Base-by-base conservation (phyloP, 163 green algal genomes). In the Chlamydomonas reinhardtii region DNA sequence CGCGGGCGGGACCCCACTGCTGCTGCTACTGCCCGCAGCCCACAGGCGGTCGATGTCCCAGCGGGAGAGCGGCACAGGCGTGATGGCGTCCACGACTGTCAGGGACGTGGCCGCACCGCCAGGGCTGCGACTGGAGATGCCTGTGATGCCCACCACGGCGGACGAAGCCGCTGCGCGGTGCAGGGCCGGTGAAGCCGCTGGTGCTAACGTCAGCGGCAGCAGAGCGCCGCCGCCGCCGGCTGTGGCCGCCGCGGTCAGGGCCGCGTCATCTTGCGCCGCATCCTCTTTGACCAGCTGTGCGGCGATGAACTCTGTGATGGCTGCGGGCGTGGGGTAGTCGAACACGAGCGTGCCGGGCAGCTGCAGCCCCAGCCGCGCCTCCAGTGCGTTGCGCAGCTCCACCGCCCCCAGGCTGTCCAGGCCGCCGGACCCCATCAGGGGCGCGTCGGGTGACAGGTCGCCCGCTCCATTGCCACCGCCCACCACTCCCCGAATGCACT, bases 331-430 rank as follows among this genome's bases (percentile, higher is more conserved):
- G 54, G 96, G 96, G 92, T 97, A 98, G 91, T 99, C 96, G 91
- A 98, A 98, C 12, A 96, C 91, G 56, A 98, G 79, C 0, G 96
- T 99, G 37, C 78, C 71, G 17, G 96, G 94, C 83, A 98, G 92
- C 32, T 88, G 72, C 31, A 95, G 35, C 25, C 77, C 82, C 54
- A 96, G 87, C 32, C 74, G 74, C 0, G 66, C 83, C 82, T 94
- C 84, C 48, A 98, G 86, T 2, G 88, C 92, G 89, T 98, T 97
- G 65, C 93, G 90, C 84, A 98, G 93, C 90, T 95, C 92, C 52
- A 93, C 87, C 0, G 84, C 91, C 0, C 93, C 94, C 43, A 97
- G 83, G 24, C 94, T 97, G 91, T 98, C 96, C 77, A 98, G 89
- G 48, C 48, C 48, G 16, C 95, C 96, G 0, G 95, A 94, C 4